A percentile compares a stretch with the other conserved stretches of the same genome.
phyloP scores from a whole-genome alignment of 495 filamentous ascomycete species.

The Podospora anserina region DNA sequence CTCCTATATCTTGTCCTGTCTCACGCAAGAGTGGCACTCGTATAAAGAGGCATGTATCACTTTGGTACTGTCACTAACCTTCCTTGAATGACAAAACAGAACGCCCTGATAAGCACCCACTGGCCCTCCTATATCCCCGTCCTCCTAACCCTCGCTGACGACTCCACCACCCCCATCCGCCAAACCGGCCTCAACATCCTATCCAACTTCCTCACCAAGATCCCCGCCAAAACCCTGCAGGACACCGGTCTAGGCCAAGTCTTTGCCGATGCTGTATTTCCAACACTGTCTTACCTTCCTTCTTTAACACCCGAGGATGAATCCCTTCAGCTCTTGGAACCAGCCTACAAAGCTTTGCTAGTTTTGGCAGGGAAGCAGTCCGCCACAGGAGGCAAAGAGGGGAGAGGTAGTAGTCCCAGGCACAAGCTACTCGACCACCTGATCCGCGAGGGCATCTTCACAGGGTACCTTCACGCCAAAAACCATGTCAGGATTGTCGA shows the following conservation, averaged over 20 bases:
- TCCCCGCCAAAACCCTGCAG: conserved; percentile 54
- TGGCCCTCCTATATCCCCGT: conserved; percentile 86
- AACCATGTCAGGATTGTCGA: conserved; percentile 50
- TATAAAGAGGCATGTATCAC: too few relatives aligned
- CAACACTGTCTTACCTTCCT: conserved; percentile 70
- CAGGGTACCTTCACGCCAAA: conserved; percentile 51
- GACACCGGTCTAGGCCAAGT: conserved; percentile 75
- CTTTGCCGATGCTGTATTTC: conserved; percentile 74
- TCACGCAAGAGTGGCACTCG: too few relatives aligned
- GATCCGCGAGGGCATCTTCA: conserved; percentile 55
- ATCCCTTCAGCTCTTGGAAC: conserved; percentile 60
- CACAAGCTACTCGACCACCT: conserved; percentile 48
- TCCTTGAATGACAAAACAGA: conserved; percentile 12
- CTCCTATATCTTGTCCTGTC: neutral
- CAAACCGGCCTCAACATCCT: conserved; percentile 60
- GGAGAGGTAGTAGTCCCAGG: conserved; percentile 21
- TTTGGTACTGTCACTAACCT: neutral
- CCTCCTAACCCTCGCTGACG: conserved; percentile 75
- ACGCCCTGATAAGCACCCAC: conserved; percentile 35
- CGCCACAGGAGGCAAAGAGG: neutral
- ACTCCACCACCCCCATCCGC: conserved; percentile 55
- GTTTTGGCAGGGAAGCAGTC: conserved; percentile 52
- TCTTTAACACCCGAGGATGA: conserved; percentile 71
- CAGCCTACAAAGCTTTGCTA: conserved; percentile 65
- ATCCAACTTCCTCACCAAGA: conserved; percentile 56